A percentile compares a stretch with the other conserved stretches of the same genome.
phyloP scores from a whole-genome alignment of 2,329 filamentous ascomycete genomes.

The Leptographium wingfieldii region DNA sequence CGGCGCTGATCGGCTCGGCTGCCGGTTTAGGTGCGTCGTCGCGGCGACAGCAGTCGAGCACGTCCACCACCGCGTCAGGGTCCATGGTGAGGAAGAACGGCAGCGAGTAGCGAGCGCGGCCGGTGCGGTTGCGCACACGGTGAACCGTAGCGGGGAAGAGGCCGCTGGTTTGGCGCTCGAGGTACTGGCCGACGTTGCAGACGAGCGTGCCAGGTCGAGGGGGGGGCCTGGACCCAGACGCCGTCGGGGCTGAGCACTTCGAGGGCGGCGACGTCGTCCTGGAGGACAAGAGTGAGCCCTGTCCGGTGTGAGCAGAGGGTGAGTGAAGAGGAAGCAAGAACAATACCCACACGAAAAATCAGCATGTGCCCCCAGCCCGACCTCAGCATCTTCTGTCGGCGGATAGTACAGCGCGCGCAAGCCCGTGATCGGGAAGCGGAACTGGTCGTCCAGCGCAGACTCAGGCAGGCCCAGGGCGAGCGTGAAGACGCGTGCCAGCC shows the following conservation, averaged over 20 bases:
- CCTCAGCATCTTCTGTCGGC: conserved; percentile 12
- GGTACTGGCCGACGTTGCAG: conserved; percentile 39
- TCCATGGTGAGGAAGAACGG: conserved; percentile 42
- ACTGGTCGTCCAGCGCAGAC: conserved; percentile 25
- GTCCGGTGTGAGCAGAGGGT: neutral
- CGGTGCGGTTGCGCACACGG: conserved; percentile 31
- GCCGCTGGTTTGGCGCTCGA: conserved; percentile 37
- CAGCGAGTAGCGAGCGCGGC: conserved; percentile 35
- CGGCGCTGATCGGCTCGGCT: neutral
- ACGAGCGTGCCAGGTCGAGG: conserved; percentile 20
- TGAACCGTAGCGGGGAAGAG: conserved; percentile 35
- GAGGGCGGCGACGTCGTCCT: conserved; percentile 27
- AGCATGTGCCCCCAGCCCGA: conserved; percentile 33
- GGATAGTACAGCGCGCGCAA: conserved; percentile 16
- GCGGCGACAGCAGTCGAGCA: neutral
- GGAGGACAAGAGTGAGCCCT: conserved; percentile 33
- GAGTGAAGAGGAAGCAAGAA: neutral
- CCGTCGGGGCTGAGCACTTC: conserved; percentile 25
- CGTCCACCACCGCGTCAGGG: conserved; percentile 20
- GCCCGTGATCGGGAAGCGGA: conserved; percentile 21
- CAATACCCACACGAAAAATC: conserved; percentile 26
- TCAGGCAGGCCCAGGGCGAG: conserved; percentile 12
- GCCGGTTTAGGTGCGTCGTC: neutral
- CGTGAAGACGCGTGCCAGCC: conserved; percentile 13
- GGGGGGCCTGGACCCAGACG: conserved; percentile 20